Evolutionary conservation across 768 basidiomycete species (phyloP).

Genomic region (Lactifluus pinguis): DNA sequence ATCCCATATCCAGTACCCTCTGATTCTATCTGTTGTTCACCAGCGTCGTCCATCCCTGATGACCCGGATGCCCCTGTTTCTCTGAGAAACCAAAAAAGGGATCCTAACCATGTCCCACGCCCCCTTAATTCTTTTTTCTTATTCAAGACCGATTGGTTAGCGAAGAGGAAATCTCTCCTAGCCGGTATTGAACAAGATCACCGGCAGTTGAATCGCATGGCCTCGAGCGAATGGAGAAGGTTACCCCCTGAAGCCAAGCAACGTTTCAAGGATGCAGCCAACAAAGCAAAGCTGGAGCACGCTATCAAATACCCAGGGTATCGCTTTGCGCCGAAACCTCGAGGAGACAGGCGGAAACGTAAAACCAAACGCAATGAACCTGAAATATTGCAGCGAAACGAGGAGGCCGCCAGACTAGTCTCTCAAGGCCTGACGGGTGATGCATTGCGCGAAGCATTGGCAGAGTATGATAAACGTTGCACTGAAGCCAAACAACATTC

Average conservation of each 20-base stretch:
- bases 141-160: conserved; percentile 25
- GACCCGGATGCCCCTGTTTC: background rate
- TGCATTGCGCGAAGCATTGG: conserved; percentile 1
- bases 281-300: conserved; percentile 20
- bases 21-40: background rate
- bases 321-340: conserved; percentile 15
- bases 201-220: conserved; percentile 20
- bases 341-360: conserved; percentile 4
- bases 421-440: conserved; percentile 9
- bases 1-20: background rate
- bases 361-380: conserved; percentile 16
- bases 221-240: conserved; percentile 22
- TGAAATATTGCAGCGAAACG: conserved; percentile 8
- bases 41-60: background rate
- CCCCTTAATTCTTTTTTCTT: conserved; percentile 24
- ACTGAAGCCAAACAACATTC: background rate
- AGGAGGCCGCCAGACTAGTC: conserved; percentile 10
- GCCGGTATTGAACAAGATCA: conserved; percentile 20
- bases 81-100: conserved; percentile 1
- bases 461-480: conserved; percentile 3
- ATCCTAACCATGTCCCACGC: conserved; percentile 16
- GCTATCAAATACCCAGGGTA: conserved; percentile 22
- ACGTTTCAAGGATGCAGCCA: conserved; percentile 20
- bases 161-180: conserved; percentile 12
- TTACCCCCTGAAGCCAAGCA: conserved; percentile 18